Evolutionary conservation across 352 stramenopile genomes (phyloP).

Genomic region (Globisporangium solare): DNA sequence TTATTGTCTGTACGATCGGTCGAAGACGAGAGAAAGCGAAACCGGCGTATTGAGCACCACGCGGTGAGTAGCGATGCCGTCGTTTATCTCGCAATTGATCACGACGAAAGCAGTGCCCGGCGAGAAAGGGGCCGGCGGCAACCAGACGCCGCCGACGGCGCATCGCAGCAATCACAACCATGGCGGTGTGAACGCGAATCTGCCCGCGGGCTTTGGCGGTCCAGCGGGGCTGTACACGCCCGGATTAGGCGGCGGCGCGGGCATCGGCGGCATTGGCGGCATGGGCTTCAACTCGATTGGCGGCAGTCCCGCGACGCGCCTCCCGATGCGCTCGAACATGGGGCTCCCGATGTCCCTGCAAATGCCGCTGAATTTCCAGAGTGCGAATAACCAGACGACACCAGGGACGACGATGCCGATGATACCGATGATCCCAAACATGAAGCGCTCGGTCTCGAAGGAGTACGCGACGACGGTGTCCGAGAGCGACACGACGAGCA

Average conservation of each 20-base stretch:
- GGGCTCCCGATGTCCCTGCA: constrained; percentile 16
- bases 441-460: constrained; percentile 12
- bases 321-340: constrained; percentile 16
- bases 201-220: neutral
- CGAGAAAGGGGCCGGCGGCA: constrained; percentile 1
- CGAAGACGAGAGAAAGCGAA: too few species aligned
- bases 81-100: constrained; percentile 20
- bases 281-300: constrained; percentile 5
- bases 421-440: constrained; percentile 15
- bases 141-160: neutral
- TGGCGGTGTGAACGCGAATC: neutral
- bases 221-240: neutral
- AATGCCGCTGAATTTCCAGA: constrained; percentile 17
- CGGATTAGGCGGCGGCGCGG: constrained; percentile 5
- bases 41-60: neutral
- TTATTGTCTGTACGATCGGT: too few species aligned
- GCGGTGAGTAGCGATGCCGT: constrained; percentile 6
- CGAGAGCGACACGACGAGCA: constrained; percentile 5
- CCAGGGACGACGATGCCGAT: neutral
- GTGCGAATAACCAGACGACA: neutral
- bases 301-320: constrained; percentile 7
- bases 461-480: neutral
- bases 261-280: constrained; percentile 6
- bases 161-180: constrained; percentile 1
- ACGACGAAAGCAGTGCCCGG: constrained; percentile 14